Conservation (phyloP, 208 protist species). For the Leishmania aethiopica region DNA sequence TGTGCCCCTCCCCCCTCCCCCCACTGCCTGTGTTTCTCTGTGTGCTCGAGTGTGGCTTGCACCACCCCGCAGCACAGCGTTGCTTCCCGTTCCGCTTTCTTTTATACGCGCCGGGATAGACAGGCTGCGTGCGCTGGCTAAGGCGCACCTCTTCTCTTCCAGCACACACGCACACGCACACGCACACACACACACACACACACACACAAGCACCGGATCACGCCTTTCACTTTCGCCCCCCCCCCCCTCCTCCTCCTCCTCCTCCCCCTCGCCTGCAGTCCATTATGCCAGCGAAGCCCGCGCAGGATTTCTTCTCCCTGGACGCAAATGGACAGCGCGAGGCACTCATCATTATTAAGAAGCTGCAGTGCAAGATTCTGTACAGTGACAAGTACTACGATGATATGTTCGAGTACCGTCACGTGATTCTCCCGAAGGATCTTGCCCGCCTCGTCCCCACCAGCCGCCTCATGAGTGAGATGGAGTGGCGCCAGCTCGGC, state of each 20-base stretch:
- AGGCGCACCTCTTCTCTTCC: not conserved
- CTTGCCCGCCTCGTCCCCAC: constrained; percentile 93
- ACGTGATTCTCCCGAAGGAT: constrained; percentile 98
- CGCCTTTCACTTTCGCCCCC: not conserved
- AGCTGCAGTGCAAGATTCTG: constrained; percentile 89
- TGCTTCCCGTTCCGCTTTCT: constrained; percentile 3
- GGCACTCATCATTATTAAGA: constrained; percentile 76
- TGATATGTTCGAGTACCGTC: constrained; percentile 96
- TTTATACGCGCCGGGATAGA: not conserved
- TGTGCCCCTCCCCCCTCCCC: not conserved
- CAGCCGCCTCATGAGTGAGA: constrained; percentile 93
- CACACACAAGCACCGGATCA: not conserved
- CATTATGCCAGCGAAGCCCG: constrained; percentile 41
- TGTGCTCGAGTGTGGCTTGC: not conserved
- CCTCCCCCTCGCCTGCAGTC: not conserved
- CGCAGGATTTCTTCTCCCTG: constrained; percentile 83
- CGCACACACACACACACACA: not conserved
- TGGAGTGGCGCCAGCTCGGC: constrained; percentile 97
- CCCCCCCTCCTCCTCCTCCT: too few relatives aligned
- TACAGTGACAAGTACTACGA: constrained; percentile 98
- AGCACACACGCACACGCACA: not conserved
- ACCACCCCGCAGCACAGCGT: not conserved
- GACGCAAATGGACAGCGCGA: constrained; percentile 75
- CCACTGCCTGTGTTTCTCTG: not conserved
- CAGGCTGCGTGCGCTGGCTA: not conserved